These are phyloP conservation scores for Podaxis carcinomalis DNA, from an alignment of 768 basidiomycete genomes.

Conservation along the genomic window DNA sequence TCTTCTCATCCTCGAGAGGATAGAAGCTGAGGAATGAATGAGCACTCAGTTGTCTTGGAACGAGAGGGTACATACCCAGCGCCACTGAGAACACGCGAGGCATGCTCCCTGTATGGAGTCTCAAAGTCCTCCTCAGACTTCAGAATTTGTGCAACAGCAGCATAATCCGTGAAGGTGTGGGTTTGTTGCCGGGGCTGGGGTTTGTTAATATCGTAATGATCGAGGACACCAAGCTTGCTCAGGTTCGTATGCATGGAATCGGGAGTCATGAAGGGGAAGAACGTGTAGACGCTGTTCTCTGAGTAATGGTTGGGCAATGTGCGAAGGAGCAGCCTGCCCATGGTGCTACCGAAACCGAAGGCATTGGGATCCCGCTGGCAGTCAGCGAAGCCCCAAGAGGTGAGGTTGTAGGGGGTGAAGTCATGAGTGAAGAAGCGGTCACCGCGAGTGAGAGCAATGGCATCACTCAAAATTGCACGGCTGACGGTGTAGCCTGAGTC, in stretches of 20 bases:
- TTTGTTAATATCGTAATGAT: conserved; percentile 52
- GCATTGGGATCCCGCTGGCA: conserved; percentile 70
- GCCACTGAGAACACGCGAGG: conserved; percentile 50
- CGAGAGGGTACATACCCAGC: conserved; percentile 44
- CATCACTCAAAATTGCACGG: conserved; percentile 82
- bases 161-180: conserved; percentile 40
- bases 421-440: conserved; percentile 82
- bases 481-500: conserved; percentile 70
- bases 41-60: not conserved
- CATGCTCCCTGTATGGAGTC: conserved; percentile 45
- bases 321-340: conserved; percentile 72
- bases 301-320: conserved; percentile 67
- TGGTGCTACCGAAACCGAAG: conserved; percentile 72
- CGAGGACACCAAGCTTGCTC: conserved; percentile 45
- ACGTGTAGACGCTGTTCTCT: conserved; percentile 70
- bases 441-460: conserved; percentile 81
- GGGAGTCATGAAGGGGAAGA: conserved; percentile 88
- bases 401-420: conserved; percentile 76
- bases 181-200: conserved; percentile 31
- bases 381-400: conserved; percentile 82
- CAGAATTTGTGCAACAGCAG: conserved; percentile 49
- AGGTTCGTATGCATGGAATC: conserved; percentile 59
- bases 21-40: conserved; percentile 51
- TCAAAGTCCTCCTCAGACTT: conserved; percentile 40
- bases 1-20: conserved; percentile 48